phyloP scores from a whole-genome alignment of 306 rosid genomes.

The Prosopis cineraria region DNA sequence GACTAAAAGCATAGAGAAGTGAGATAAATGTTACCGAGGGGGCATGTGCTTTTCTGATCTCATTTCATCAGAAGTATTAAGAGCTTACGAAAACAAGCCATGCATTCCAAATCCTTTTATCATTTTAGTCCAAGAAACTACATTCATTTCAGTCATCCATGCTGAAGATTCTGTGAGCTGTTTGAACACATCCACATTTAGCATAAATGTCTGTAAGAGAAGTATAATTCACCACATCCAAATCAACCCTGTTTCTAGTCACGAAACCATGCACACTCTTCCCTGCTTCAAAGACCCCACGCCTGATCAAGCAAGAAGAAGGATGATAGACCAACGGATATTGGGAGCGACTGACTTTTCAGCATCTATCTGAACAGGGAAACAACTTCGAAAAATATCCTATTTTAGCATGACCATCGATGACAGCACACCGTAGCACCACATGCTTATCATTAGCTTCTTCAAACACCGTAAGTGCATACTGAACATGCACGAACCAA shows the following conservation, averaged over 20 bases:
- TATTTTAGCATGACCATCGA: slow-evolving; percentile 20
- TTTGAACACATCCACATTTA: slow-evolving; percentile 25
- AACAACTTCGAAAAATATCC: slow-evolving; percentile 28
- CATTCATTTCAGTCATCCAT: slow-evolving; percentile 27
- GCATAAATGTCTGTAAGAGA: slow-evolving; percentile 26
- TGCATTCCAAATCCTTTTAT: slow-evolving; percentile 28
- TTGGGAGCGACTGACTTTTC: slow-evolving; percentile 14
- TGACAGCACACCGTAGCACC: slow-evolving; percentile 20
- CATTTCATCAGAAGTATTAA: slow-evolving; percentile 24
- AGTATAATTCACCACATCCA: slow-evolving; percentile 28
- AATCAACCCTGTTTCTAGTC: slow-evolving; percentile 31
- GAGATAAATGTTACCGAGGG: slow-evolving; percentile 12
- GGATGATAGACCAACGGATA: slow-evolving; percentile 1
- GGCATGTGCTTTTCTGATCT: slow-evolving; percentile 18
- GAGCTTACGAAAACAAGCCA: slow-evolving; percentile 16
- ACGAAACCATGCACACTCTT: slow-evolving; percentile 30
- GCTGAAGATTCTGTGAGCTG: slow-evolving; percentile 25
- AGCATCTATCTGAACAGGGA: slow-evolving; percentile 26
- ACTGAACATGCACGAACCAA: slow-evolving; percentile 22
- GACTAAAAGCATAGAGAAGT: slow-evolving; percentile 25
- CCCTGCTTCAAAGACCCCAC: slow-evolving; percentile 34
- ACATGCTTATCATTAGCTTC: slow-evolving; percentile 28
- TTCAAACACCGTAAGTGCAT: slow-evolving; percentile 29
- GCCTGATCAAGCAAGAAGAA: slow-evolving; percentile 18
- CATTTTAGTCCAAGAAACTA: slow-evolving; percentile 33